phyloP scores from a whole-genome alignment of 495 filamentous ascomycete species.

The Astrothelium macrocarpum region DNA sequence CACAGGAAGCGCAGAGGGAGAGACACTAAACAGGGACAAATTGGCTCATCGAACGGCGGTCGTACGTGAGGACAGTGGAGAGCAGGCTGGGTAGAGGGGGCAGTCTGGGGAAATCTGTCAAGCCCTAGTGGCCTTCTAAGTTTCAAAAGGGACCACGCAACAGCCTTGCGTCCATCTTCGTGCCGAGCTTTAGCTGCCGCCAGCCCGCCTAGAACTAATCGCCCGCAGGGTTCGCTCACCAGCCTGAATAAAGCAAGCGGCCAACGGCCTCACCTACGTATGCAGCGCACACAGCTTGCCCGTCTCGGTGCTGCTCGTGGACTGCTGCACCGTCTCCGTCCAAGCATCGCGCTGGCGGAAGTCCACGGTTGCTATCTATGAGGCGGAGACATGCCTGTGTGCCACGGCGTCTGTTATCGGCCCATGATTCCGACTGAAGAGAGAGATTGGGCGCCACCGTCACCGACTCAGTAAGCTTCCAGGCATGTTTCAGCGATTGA shows the following conservation, averaged over 20 bases:
- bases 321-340: neutral
- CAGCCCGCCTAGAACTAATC: neutral
- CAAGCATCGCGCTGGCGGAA: neutral
- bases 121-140: slow-evolving; percentile 6
- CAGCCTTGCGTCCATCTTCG: slow-evolving; percentile 2
- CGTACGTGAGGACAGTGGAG: neutral
- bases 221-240: neutral
- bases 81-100: neutral
- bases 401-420: slow-evolving; percentile 1
- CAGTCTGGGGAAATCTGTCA: slow-evolving; percentile 4
- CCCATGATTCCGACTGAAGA: neutral
- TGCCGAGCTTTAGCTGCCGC: slow-evolving; percentile 2
- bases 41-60: neutral
- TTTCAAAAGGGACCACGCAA: slow-evolving; percentile 8
- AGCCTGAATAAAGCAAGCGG: neutral
- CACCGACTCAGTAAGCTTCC: slow-evolving; percentile 3
- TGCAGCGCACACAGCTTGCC: neutral
- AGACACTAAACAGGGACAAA: neutral
- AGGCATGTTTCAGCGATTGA: slow-evolving; percentile 2
- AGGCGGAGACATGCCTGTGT: neutral
- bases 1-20: neutral
- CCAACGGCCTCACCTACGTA: neutral
- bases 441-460: neutral
- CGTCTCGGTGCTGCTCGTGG: neutral
- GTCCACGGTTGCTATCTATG: neutral